phyloP scores from a whole-genome alignment of 1,139 yeast species.

The Nadsonia commutata region DNA sequence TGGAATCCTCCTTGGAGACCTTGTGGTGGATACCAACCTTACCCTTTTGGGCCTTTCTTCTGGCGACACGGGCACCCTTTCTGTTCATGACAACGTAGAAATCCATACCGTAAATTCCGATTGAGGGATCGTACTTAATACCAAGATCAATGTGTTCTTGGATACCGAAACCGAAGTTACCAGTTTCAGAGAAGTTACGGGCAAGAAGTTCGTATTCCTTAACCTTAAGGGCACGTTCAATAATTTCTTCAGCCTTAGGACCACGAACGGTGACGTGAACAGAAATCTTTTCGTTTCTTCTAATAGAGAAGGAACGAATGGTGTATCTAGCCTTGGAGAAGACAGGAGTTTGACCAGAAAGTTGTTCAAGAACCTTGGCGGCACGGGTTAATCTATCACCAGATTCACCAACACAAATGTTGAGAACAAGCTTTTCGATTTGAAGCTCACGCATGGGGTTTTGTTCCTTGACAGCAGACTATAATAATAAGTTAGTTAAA shows the following conservation, averaged over 20 bases:
- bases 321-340: constrained; percentile 99
- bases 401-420: constrained; percentile 99
- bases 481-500: no score
- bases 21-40: constrained; percentile 86
- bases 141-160: constrained; percentile 99
- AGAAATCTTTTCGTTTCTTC: constrained; percentile 99
- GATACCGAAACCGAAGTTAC: constrained; percentile 99
- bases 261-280: constrained; percentile 99
- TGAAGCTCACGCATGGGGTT: constrained; percentile 97
- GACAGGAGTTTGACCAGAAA: constrained; percentile 99
- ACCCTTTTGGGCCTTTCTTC: constrained; percentile 95
- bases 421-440: constrained; percentile 98
- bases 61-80: constrained; percentile 97
- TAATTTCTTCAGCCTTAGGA: constrained; percentile 98
- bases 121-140: constrained; percentile 99
- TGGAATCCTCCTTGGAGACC: constrained; percentile 86
- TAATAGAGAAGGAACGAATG: constrained; percentile 98
- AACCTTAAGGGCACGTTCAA: constrained; percentile 99
- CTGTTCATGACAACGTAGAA: constrained; percentile 99
- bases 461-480: constrained; percentile 28
- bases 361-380: constrained; percentile 98
- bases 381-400: constrained; percentile 99
- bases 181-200: constrained; percentile 95
- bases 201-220: constrained; percentile 95
- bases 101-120: constrained; percentile 99